Evolutionary conservation across 177 flowering plant species (phyloP).

Genomic region (Vitis hybrid): DNA sequence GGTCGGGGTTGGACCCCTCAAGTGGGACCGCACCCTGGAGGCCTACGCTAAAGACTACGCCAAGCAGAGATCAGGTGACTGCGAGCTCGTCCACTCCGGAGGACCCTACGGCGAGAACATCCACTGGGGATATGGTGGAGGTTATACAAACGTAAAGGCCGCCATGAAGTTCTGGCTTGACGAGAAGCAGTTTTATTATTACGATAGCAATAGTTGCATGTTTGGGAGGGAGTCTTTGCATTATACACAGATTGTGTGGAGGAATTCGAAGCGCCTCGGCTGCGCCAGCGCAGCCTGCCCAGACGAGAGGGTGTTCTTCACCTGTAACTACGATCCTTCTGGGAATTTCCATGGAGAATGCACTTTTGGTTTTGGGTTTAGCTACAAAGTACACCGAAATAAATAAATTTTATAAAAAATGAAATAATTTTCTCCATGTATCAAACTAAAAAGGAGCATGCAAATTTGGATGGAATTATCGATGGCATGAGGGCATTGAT

Average conservation of each 20-base stretch:
- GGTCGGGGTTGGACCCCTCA: slow-evolving; percentile 2
- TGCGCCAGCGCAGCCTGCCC: slow-evolving; percentile 1
- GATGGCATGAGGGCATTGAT: too few species aligned
- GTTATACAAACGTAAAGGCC: neutral
- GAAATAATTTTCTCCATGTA: too few species aligned
- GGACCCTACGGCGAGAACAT: slow-evolving; percentile 28
- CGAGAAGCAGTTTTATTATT: slow-evolving; percentile 5
- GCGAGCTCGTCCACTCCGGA: slow-evolving; percentile 17
- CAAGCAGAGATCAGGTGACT: slow-evolving; percentile 9
- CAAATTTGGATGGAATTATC: too few species aligned
- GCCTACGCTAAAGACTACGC: slow-evolving; percentile 11
- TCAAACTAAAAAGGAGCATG: too few species aligned
- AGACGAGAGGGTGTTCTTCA: neutral
- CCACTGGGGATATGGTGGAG: slow-evolving; percentile 7
- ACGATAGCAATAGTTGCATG: neutral
- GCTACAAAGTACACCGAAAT: too few species aligned
- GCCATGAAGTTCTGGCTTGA: slow-evolving; percentile 17
- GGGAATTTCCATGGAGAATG: slow-evolving; percentile 9
- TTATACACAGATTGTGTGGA: slow-evolving; percentile 19
- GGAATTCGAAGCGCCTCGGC: slow-evolving; percentile 6
- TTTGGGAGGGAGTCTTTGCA: slow-evolving; percentile 6
- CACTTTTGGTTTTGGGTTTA: too few species aligned
- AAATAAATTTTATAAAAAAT: too few species aligned
- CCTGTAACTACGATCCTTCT: slow-evolving; percentile 16
- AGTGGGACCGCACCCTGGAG: too few species aligned